Base-by-base conservation (phyloP, 2,329 filamentous ascomycete genomes). In the Westerdykella sp. region DNA sequence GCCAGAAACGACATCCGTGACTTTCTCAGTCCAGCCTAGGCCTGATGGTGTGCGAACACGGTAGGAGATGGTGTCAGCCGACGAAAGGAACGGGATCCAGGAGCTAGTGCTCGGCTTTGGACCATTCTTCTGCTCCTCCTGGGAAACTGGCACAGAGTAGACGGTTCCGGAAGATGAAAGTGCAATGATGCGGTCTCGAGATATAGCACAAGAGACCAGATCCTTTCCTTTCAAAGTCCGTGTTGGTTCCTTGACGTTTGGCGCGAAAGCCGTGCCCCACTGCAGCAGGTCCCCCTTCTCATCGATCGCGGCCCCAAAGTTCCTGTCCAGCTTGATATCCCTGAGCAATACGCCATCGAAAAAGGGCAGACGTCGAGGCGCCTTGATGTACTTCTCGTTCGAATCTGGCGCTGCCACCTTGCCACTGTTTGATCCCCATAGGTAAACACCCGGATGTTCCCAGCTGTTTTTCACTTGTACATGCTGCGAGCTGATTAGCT, bases 201-300 rank as follows among this genome's bases (percentile, higher is more conserved):
- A 95, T 39, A 95, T 75, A 34, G 81, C 78, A 35, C 96, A 70
- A 44, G 87, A 87, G 45, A 77, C 69, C 39, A 97, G 72, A 56
- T 95, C 79, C 64, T 94, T 95, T 43, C 90, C 91, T 46, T 71
- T 81, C 42, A 98, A 69, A 1, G 91, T 96, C 39, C 76, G 72
- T 1, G 75, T 75, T 0, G 91, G 93, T 23, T 74, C 70, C 9
- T 73, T 77, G 23, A 79, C 72, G 4, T 79, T 74, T 43, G 78
- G 74, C 6, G 84, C 84, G 62, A 84, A 96, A 3, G 76, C 87
- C 3, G 76, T 75, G 1, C 93, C 93, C 93, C 93, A 98, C 69
- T 97, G 90, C 11, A 96, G 74, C 36, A 98, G 67, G 62, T 97
- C 85, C 4, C 93, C 93, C 49, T 84, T 82, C 63, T 96, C 90